Evolutionary conservation across 2,329 filamentous ascomycete species (phyloP).

Genomic region (Xylaria sp.): DNA sequence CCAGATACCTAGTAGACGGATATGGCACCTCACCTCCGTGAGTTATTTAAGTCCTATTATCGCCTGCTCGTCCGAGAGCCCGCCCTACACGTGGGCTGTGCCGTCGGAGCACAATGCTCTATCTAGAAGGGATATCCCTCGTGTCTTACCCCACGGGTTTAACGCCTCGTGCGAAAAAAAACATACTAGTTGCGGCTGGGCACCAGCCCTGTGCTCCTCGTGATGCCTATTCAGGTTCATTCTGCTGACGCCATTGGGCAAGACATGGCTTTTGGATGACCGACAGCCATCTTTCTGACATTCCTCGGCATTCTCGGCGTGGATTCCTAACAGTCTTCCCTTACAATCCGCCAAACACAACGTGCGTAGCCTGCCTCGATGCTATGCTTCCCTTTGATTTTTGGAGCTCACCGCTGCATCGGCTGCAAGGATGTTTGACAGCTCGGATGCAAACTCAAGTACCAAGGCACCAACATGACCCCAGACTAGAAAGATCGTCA

Average conservation of each 20-base stretch:
- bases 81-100: constrained; percentile 3
- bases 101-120: constrained; percentile 11
- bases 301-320: neutral
- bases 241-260: constrained; percentile 25
- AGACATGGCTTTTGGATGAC: neutral
- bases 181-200: constrained; percentile 8
- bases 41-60: neutral
- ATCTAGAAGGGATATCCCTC: neutral
- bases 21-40: constrained; percentile 3
- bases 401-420: constrained; percentile 9
- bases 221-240: constrained; percentile 19
- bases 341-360: neutral
- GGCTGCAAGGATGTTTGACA: constrained; percentile 25
- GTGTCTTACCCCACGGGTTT: constrained; percentile 6
- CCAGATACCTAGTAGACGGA: neutral
- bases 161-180: constrained; percentile 14
- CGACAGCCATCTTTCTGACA: neutral
- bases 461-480: constrained; percentile 2
- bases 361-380: constrained; percentile 6
- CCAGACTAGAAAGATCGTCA: constrained; percentile 18
- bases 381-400: constrained; percentile 7
- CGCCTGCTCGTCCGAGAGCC: neutral
- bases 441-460: constrained; percentile 5
- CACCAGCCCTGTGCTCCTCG: constrained; percentile 15
- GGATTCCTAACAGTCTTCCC: neutral